Base-by-base conservation (phyloP, 352 stramenopile genomes). In the Pythium brassicae region DNA sequence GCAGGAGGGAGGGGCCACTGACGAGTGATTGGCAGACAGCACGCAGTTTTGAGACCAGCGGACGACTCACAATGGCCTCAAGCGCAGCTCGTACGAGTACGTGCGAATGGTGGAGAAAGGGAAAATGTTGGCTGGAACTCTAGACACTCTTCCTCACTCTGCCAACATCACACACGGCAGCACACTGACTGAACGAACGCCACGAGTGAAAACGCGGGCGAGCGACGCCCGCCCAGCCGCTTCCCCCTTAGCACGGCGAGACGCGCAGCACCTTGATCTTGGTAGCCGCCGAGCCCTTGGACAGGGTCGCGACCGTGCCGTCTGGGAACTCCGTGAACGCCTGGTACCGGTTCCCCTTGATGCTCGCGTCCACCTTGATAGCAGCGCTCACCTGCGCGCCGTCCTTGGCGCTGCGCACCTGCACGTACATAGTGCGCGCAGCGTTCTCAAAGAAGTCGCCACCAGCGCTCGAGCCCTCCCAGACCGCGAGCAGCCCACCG, bases 271-370 rank as follows among this genome's bases (percentile, higher is more conserved):
- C 53, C 62, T 81, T 65, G 62, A 86, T 39, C 51, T 65, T 74
- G 0, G 63, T 79, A 54, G 50, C 66, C 43, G 60, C 57, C 26
- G 35, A 51, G 53, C 71, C 69, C 63, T 74, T 82, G 32, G 72
- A 78, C 48, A 84, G 34, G 63, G 84, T 83, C 12, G 69, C 76
- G 8, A 84, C 73, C 4, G 61, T 76, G 42, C 76, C 74, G 43
- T 87, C 72, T 22, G 72, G 67, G 59, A 64, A 83, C 34, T 53
- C 57, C 48, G 75, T 80, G 53, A 87, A 64, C 34, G 72, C 77
- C 64, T 86, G 75, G 68, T 84, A 87, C 12, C 75, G 68, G 60
- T 88, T 87, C 57, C 77, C 77, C 49, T 72, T 59, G 46, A 85
- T 66, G 11, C 61, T 61, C 12, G 57, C 65, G 44, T 72, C 72